Conservation (phyloP, 306 rosid genomes). For the Quercus agrifolia region DNA sequence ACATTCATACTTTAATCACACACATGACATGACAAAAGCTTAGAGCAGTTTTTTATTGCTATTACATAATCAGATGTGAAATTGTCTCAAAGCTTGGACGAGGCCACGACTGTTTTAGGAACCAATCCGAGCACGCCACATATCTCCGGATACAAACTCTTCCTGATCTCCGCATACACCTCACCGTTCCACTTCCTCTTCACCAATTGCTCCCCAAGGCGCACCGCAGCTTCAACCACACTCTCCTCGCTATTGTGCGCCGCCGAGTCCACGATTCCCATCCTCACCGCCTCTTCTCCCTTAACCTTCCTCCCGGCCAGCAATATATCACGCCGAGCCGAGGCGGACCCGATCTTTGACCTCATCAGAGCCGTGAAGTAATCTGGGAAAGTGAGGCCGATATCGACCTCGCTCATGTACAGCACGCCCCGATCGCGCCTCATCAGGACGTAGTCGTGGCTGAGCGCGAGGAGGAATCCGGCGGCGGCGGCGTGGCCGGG, state of each 20-base stretch:
- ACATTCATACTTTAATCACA: too few relatives aligned
- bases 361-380: slow-evolving; percentile 44
- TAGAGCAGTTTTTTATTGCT: too few relatives aligned
- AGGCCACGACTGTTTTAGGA: neutral
- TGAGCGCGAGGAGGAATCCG: slow-evolving; percentile 46
- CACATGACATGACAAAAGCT: too few relatives aligned
- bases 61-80: too few relatives aligned
- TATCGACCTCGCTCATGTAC: slow-evolving; percentile 70
- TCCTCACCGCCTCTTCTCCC: slow-evolving; percentile 50
- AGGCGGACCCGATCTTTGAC: slow-evolving; percentile 39
- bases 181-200: slow-evolving; percentile 51
- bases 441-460: slow-evolving; percentile 71
- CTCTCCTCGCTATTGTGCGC: slow-evolving; percentile 49
- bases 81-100: slow-evolving; percentile 40
- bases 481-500: slow-evolving; percentile 68
- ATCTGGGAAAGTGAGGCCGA: slow-evolving; percentile 53
- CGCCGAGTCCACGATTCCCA: slow-evolving; percentile 69
- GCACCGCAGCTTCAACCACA: slow-evolving; percentile 42
- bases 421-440: slow-evolving; percentile 57
- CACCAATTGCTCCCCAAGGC: slow-evolving; percentile 42
- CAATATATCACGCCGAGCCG: slow-evolving; percentile 43
- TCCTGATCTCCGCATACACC: slow-evolving; percentile 63
- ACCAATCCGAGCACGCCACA: slow-evolving; percentile 40
- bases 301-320: slow-evolving; percentile 41
- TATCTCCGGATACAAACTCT: slow-evolving; percentile 53